Base-by-base conservation (phyloP, 495 filamentous ascomycete species). In the Acidiella bohemica region DNA sequence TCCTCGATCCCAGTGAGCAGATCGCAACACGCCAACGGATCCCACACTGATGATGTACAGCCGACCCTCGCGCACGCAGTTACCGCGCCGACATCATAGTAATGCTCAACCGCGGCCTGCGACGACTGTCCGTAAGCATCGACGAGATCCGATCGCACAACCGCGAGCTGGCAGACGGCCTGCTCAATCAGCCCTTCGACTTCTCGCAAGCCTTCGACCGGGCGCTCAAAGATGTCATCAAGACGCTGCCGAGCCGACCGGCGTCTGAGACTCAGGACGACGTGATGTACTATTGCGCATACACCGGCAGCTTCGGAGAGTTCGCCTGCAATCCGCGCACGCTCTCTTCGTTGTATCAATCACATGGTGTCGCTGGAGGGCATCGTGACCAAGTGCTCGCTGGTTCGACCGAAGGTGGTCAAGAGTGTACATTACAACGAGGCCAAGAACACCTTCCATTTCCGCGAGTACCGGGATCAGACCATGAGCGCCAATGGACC, bases 391-490 rank as follows among this genome's bases (percentile, higher is more conserved):
- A 82, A 88, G 63, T 92, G 84, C 58, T 94, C 85, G 11, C 68
- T 99, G 30, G 92, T 99, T 32, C 75, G 90, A 36, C 90, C 90
- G 20, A 99, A 99, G 60, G 75, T 99, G 11, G 81, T 94, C 18
- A 93, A 94, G 61, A 96, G 92, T 61, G 88, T 99, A 31, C 90
- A 99, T 54, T 96, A 81, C 56, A 86, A 77, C 53, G 90, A 94
- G 60, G 72, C 62, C 51, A 84, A 84, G 58, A 70, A 80, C 33
- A 79, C 77, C 16, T 99, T 92, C 45, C 71, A 82, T 38, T 79
- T 78, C 48, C 73, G 84, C 46, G 81, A 84, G 57, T 99, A 99
- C 59, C 70, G 73, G 32, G 90, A 99, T 61, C 85, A 94, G 63
- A 99, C 90, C 9, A 94, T 93, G 84, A 85, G 80, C 28, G 70